Percentiles rank a stretch among this genome's conserved stretches.
Conservation (phyloP, 2,329 filamentous ascomycete species). For the Geosmithia putterillii region DNA sequence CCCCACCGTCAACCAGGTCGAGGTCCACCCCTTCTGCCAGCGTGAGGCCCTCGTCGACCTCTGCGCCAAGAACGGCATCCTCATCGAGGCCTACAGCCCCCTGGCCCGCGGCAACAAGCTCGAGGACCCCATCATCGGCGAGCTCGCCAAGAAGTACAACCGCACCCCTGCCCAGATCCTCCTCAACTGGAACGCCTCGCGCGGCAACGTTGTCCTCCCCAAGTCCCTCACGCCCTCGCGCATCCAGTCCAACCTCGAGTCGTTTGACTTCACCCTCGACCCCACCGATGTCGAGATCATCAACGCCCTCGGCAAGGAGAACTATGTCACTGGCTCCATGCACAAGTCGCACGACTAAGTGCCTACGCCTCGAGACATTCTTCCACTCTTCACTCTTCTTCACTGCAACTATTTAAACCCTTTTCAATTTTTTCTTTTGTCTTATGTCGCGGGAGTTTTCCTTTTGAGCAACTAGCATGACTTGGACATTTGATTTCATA, state of each 20-base stretch:
- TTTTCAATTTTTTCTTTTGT: neutral
- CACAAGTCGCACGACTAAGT: slow-evolving; percentile 24
- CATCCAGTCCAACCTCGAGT: slow-evolving; percentile 52
- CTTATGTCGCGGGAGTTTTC: neutral
- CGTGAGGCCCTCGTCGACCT: slow-evolving; percentile 45
- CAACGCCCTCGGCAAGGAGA: slow-evolving; percentile 53
- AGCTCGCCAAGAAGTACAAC: slow-evolving; percentile 54
- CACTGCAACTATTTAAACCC: neutral
- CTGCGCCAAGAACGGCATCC: slow-evolving; percentile 43
- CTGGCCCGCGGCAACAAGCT: slow-evolving; percentile 24
- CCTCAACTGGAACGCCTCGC: slow-evolving; percentile 67
- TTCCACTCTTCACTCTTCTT: neutral
- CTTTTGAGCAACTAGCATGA: neutral
- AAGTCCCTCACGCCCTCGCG: slow-evolving; percentile 57
- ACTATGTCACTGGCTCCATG: slow-evolving; percentile 51
- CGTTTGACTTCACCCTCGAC: slow-evolving; percentile 50
- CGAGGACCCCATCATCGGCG: slow-evolving; percentile 46
- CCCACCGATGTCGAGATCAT: slow-evolving; percentile 47
- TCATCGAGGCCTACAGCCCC: slow-evolving; percentile 45
- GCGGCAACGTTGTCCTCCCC: slow-evolving; percentile 60
- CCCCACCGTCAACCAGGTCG: slow-evolving; percentile 68
- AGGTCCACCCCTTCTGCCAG: slow-evolving; percentile 64
- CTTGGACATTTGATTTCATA: neutral
- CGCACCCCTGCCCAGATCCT: slow-evolving; percentile 65
- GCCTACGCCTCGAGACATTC: no score